These are phyloP conservation scores for Pontederia crassipes DNA, from an alignment of 176 grass and related monocot genomes.

Conservation along the genomic window DNA sequence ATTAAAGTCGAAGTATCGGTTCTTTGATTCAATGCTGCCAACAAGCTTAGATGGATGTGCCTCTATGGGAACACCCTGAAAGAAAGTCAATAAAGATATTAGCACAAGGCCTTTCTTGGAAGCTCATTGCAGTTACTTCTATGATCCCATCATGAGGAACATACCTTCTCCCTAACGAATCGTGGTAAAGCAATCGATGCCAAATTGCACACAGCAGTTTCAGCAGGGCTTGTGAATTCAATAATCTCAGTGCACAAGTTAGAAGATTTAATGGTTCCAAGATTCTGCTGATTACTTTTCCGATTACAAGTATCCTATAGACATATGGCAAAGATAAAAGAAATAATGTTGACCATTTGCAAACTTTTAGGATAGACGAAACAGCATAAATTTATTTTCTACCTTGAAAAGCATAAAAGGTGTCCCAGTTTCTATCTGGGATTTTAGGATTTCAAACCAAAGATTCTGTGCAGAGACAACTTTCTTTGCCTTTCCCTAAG, in stretches of 20 bases:
- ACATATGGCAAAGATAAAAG: conserved; percentile 7
- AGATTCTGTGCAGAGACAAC: conserved; percentile 75
- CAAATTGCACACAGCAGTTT: conserved; percentile 93
- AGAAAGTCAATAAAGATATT: conserved; percentile 1
- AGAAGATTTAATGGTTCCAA: conserved; percentile 97
- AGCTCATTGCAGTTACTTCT: not conserved
- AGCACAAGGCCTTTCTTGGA: too few relatives aligned
- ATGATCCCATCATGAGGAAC: not conserved
- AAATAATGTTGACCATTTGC: not conserved
- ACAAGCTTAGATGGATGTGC: conserved; percentile 91
- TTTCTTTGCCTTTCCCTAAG: conserved; percentile 74
- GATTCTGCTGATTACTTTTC: conserved; percentile 98
- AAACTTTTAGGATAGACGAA: too few relatives aligned
- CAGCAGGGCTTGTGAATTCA: conserved; percentile 82
- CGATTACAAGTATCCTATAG: conserved; percentile 90
- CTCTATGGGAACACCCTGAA: conserved; percentile 72
- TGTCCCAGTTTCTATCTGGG: conserved; percentile 97
- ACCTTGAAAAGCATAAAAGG: conserved; percentile 99
- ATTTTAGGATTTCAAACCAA: conserved; percentile 98
- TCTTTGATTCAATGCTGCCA: conserved; percentile 64
- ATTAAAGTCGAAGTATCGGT: conserved; percentile 95
- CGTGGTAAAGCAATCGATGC: conserved; percentile 98
- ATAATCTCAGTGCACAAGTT: conserved; percentile 98
- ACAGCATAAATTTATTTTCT: not conserved
- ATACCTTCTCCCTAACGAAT: conserved; percentile 96